phyloP scores from a whole-genome alignment of 768 basidiomycete species.

The Pholiota conissans region DNA sequence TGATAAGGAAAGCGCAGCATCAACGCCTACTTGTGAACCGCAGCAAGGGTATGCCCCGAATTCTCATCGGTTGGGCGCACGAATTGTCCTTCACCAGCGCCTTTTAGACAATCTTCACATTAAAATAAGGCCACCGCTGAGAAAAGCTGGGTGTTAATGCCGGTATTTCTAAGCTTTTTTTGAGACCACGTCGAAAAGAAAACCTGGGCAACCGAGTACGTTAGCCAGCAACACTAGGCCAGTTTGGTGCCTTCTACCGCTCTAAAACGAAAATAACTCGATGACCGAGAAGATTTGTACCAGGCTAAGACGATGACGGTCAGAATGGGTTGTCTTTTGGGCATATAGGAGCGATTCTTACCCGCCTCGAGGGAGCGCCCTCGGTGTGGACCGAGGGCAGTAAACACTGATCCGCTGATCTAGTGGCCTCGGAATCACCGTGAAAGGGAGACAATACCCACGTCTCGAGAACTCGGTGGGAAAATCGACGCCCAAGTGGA shows the following conservation, averaged over 20 bases:
- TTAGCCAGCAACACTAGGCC: not conserved
- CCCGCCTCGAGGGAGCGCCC: not conserved
- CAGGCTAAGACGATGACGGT: not conserved
- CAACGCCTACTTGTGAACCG: constrained; percentile 15
- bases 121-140: not conserved
- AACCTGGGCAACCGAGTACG: not conserved
- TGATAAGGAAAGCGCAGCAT: constrained; percentile 23
- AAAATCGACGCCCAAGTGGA: constrained; percentile 1
- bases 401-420: constrained; percentile 9
- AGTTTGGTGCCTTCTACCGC: not conserved
- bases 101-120: not conserved
- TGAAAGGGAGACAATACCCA: constrained; percentile 16
- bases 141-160: not conserved
- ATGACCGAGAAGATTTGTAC: not conserved
- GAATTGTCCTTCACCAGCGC: not conserved
- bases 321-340: not conserved
- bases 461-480: constrained; percentile 10
- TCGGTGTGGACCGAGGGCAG: constrained; percentile 5
- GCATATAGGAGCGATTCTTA: not conserved
- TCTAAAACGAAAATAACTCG: not conserved
- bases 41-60: constrained; percentile 12
- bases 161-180: not conserved
- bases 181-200: not conserved
- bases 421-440: constrained; percentile 2
- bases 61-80: constrained; percentile 12